Evolutionary conservation across 1,284 basidiomycete genomes (phyloP), one percentile per base, ranked within the genome.

Genomic region (Ustilago lituana): DNA sequence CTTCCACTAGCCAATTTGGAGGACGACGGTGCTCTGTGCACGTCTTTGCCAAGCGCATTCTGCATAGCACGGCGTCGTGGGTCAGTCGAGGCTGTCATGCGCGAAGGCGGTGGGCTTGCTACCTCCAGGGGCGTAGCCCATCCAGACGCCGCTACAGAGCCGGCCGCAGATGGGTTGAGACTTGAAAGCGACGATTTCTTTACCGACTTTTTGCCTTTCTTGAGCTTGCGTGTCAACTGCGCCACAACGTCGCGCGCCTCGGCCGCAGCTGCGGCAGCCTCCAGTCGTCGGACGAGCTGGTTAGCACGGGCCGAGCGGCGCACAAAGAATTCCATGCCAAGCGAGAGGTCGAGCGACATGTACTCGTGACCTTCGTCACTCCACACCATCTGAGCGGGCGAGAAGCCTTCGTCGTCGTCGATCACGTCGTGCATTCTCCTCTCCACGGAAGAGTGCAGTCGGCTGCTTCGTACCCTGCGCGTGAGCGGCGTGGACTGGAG

Each of bases 271-370:
- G 72, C 72, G 32, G 73, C 76, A 1, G 61, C 73, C 45, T 79
- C 74, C n/a, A 79, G 70, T 32, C 66, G 47, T 23, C 76, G 61
- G 36, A 73, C 61, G 3, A 79, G 71, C 59, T 71, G 62, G 47
- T 79, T 79, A 17, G 77, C 70, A 24, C 76, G 58, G 0, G 75
- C 75, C 3, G 75, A 73, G 15, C 68, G 65, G 4, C 76, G 61
- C 1, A 73, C 75, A 44, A 79, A 79, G 69, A 77, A 79, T 36
- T 79, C 77, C 53, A 75, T 69, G 22, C 77, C 77, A 8, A 79
- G 57, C 39, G 73, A 63, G 8, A 76, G 58, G 33, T 69, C 57
- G 29, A 79, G 69, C 36, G 59, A 63, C 50, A 73, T 55, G 65
- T 79, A 79, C 44, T 79, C 73, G 50, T 76, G 68, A 8, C 71